Conservation (phyloP, 2,329 filamentous ascomycete species). For the Septoria petroselini region DNA sequence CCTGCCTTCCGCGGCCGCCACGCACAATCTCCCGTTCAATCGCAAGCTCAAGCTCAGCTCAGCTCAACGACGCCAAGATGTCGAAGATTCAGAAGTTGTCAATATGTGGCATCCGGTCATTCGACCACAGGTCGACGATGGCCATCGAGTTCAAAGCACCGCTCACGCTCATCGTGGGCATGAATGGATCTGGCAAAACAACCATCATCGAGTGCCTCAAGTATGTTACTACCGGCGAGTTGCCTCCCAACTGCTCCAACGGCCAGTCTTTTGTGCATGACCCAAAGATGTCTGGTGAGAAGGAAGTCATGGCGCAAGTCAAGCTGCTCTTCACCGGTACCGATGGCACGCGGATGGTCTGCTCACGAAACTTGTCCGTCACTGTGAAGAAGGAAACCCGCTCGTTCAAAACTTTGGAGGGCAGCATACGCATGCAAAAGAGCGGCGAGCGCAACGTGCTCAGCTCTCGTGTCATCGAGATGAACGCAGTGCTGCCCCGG, state of each 20-base stretch:
- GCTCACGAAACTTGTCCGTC: slow-evolving; percentile 79
- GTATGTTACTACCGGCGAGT: slow-evolving; percentile 91
- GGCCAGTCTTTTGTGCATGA: slow-evolving; percentile 94
- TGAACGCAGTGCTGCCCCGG: slow-evolving; percentile 72
- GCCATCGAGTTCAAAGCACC: slow-evolving; percentile 85
- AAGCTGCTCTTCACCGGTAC: slow-evolving; percentile 82
- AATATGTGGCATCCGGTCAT: slow-evolving; percentile 83
- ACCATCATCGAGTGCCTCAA: slow-evolving; percentile 99
- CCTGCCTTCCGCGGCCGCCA: background rate
- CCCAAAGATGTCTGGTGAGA: slow-evolving; percentile 85
- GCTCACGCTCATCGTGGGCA: slow-evolving; percentile 91
- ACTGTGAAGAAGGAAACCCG: slow-evolving; percentile 77
- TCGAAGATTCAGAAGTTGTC: slow-evolving; percentile 84
- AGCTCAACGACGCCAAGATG: slow-evolving; percentile 27
- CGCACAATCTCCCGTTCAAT: background rate
- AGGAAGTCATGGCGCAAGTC: slow-evolving; percentile 85
- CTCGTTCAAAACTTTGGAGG: slow-evolving; percentile 80
- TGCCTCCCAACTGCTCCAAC: slow-evolving; percentile 83
- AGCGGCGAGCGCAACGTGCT: slow-evolving; percentile 76
- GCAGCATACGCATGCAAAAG: slow-evolving; percentile 69
- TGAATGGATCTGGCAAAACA: slow-evolving; percentile 97
- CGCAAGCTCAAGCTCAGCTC: background rate
- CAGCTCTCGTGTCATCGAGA: slow-evolving; percentile 75
- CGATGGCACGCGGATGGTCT: slow-evolving; percentile 74
- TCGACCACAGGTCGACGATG: slow-evolving; percentile 70